A percentile compares a stretch with the other conserved stretches of the same genome.
Conservation (phyloP, 129 eudicot species). For the Gnaphalium uliginosum region DNA sequence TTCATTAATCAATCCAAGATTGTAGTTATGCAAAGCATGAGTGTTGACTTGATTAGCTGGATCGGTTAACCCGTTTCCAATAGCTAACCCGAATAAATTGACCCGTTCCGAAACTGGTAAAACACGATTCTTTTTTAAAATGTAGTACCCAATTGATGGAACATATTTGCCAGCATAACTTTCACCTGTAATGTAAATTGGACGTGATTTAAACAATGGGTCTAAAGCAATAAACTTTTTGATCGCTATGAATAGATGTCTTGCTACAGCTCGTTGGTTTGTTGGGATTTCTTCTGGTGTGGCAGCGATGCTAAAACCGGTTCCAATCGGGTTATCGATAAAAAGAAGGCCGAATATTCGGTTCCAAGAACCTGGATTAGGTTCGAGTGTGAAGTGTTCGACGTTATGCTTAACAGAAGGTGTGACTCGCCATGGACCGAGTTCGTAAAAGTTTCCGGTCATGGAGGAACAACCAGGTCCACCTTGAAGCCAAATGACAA, state of each 20-base stretch:
- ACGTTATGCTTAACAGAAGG: slow-evolving; percentile 31
- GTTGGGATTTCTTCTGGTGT: slow-evolving; percentile 69
- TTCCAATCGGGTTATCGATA: slow-evolving; percentile 87
- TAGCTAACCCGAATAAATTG: slow-evolving; percentile 76
- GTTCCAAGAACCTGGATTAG: slow-evolving; percentile 85
- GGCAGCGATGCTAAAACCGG: slow-evolving; percentile 86
- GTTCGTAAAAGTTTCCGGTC: slow-evolving; percentile 76
- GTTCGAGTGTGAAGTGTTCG: slow-evolving; percentile 46
- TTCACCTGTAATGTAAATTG: slow-evolving; percentile 81
- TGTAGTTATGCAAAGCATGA: slow-evolving; percentile 69
- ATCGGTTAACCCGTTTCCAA: slow-evolving; percentile 83
- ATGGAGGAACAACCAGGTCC: slow-evolving; percentile 97
- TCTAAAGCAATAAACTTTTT: slow-evolving; percentile 51
- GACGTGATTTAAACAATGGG: slow-evolving; percentile 52
- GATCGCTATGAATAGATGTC: slow-evolving; percentile 67
- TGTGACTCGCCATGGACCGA: slow-evolving; percentile 79
- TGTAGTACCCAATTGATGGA: slow-evolving; percentile 77
- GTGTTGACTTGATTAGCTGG: slow-evolving; percentile 72
- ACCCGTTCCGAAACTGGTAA: slow-evolving; percentile 41
- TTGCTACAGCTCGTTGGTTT: slow-evolving; percentile 61
- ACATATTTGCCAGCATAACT: slow-evolving; percentile 93
- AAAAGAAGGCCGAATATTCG: slow-evolving; percentile 77
- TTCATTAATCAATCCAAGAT: slow-evolving; percentile 67
- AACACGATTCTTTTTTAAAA: slow-evolving; percentile 52
- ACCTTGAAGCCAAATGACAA: slow-evolving; percentile 92